Base-by-base conservation (phyloP, 306 rosid species). In the Malus orientalis region DNA sequence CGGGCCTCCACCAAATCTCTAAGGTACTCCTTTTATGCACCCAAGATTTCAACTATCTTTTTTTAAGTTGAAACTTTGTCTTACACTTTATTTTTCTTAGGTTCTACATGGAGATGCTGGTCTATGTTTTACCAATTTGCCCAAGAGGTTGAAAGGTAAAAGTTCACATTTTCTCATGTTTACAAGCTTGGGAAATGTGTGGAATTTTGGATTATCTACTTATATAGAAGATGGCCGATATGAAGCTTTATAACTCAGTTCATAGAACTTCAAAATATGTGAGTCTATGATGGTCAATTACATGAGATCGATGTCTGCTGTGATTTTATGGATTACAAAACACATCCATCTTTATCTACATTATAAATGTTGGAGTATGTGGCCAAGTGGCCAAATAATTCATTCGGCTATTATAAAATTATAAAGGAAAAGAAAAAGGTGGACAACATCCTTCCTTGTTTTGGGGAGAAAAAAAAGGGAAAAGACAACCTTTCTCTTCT, bases 51-150 rank as follows among this genome's bases (percentile, higher is more conserved):
- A 62, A 2, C 3, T 68, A 22, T 53, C 14, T 20, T 11, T 18
- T 5, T 3, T 74, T 19, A n/a, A 36, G 70, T 30, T 14, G 54
- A 47, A 18, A 18, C 70, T 61, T 47, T 33, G 57, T 36, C 68
- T 82, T 6, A 16, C 14, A 4, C 36, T 6, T 69, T 67, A 12
- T 74, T 44, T 71, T 4, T 68, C 63, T 20, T 70, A 95, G 99
- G 86, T 88, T 64, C 81, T 95, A 74, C 97, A 88, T 44, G 99
- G 99, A 74, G 87, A 90, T 89, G 74, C 93, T 78, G 99, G 99
- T 20, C 94, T 95, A 76, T 69, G 79, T 69, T 92, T 87, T 60
- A 90, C 99, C 4, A 92, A 87, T 82, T 69, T 92, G 79, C 45
- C 96, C 5, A 89, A 81, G 93, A 95, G 81, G 81, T 89, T 73